Base-by-base conservation (phyloP, 1,284 basidiomycete species). In the Heterobasidion irregulare region DNA sequence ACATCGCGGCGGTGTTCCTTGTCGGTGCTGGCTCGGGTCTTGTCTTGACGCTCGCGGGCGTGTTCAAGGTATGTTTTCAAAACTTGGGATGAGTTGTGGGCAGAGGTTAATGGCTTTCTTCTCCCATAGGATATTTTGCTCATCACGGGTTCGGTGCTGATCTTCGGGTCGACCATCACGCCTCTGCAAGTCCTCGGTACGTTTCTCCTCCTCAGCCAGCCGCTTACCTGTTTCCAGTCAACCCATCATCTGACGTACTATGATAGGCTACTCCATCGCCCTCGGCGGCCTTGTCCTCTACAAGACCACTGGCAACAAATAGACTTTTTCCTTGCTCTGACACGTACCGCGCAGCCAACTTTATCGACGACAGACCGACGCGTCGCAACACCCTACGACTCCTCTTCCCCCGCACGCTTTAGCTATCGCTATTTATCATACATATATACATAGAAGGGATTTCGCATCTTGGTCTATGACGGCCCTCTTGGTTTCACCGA, bases 1-100 rank as follows among this genome's bases (percentile, higher is more conserved):
- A 98, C 70, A 79, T 96, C 51, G 90, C 94, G 0, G 94, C 94
- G 8, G 95, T 98, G 32, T 98, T 96, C 78, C 79, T 98, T 58
- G 94, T 98, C 51, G 83, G 94, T 53, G 90, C 85, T 0, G 92
- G 88, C 0, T 89, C 86, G 57, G 93, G 94, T 1, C 78, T 98
- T 56, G 84, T 97, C 6, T 76, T 98, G 60, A 98, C 95, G 1
- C 82, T 98, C 9, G 93, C 95, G 7, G 96, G 96, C 58, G 95
- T 99, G 15, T 87, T 98, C 74, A 93, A 93, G 80, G 89, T 88
- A 53, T 18, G 52, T 18, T 7, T n/a, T 4, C 4, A n/a, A 41
- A 41, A 10, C 12, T n/a, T 41, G 12, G 8, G 7, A 10, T 10
- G 10, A 6, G n/a, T 12, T 12, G 4, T 41, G 74, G 62, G 53